Evolutionary conservation across 1,284 basidiomycete genomes (phyloP), one percentile per base, ranked within the genome.

Genomic region (Cryptococcus sp.): DNA sequence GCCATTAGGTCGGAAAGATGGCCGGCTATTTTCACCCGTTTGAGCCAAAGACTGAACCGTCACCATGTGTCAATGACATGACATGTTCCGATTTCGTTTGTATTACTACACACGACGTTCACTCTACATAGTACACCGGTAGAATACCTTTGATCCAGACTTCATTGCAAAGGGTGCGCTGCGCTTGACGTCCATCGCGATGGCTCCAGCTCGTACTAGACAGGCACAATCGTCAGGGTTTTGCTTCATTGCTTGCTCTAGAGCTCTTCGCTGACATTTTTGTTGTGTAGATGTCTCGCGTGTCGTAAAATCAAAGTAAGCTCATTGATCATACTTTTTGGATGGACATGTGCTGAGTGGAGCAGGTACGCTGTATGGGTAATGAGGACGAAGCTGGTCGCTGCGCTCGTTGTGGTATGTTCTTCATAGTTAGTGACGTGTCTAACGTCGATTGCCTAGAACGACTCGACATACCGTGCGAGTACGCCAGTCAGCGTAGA

Each of bases 401-500:
- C n/a, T 51, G 50, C 5, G 20, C 38, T 20, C 34, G 50, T 15
- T 51, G 50, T 29, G 22, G 50, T 51, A 38, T 41, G 50, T 51
- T 16, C 23, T 5, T 19, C 17, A 23, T 15, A 13, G 6, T 4
- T 40, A 26, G 16, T 22, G 11, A 40, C 6, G 39, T 22, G 38
- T 44, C 29, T 34, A 34, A 34, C 13, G 29, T 34, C 8, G 13
- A 44, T 5, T 3, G 1, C 41, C 3, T 19, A 51, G 50, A 40
- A 6, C 19, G 39, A 23, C 50, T 51, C 50, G 50, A 38, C 8
- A 20, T 51, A 22, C 16, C 37, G 8, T 51, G 50, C 38, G 50
- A 40, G 20, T 51, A 51, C 39, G 20, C 50, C 39, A 39, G 50
- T 19, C 29, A 51, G 39, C 34, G 39, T 13, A 15, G 37, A 22